Evolutionary conservation across 768 basidiomycete species (phyloP), one percentile per base, ranked within the genome.

Genomic region (Lactifluus subvellereus): DNA sequence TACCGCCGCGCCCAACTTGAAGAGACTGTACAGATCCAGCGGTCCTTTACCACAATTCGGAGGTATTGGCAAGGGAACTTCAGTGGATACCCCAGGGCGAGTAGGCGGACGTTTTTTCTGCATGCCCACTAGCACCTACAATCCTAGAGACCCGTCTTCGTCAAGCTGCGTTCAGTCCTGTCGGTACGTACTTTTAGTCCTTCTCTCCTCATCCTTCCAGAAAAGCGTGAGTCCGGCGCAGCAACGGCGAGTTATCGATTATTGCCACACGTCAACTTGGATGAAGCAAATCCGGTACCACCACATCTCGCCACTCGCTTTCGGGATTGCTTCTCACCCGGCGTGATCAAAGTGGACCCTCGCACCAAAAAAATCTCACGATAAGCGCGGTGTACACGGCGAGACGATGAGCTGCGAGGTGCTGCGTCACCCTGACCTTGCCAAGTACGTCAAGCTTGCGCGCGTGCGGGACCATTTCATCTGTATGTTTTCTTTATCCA

Each of bases 191-290:
- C 4, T 50, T 30, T 6, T 3, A 4, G n/a, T 45, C 10, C 33
- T 35, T 59, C 18, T 55, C 40, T 22, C 13, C 20, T 35, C 20
- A 7, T 57, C n/a, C 37, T 51, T 14, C 1, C 22, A 45, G 68
- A 42, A 53, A 68, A 51, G 11, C 6, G 8, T n/a, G 18, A 13
- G 40, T 13, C 16, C 57, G 40, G 10, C 11, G 9, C 65, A 94
- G 96, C 96, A 3, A 98, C 95, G 8, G 96, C 97, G 2, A 91
- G 94, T 0, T 99, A 98, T 72, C 89, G 97, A 54, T 80, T 97
- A 6, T 82, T 97, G 35, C 97, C 97, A 0, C 80, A 89, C 67
- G 89, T 99, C 72, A 72, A 79, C 53, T 76, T 88, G 65, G 82
- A 83, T 70, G 85, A 88, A 47, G 77, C 77, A 62, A 84, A 86